phyloP scores from a whole-genome alignment of 2,329 filamentous ascomycete genomes.

The Pestalotiopsis sp. region DNA sequence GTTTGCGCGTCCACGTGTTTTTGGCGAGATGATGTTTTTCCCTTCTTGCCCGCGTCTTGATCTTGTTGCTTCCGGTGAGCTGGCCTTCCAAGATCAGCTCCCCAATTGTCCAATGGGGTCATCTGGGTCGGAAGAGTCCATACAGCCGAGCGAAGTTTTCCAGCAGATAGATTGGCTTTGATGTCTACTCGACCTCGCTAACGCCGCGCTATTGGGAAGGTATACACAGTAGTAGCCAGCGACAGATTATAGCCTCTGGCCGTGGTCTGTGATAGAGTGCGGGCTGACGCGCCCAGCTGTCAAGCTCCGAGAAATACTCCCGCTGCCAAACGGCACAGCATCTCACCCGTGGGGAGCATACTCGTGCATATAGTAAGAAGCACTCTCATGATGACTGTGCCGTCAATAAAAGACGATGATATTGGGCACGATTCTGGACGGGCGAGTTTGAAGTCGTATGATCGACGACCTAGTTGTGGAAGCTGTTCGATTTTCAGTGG shows the following conservation, averaged over 20 bases:
- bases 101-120: too few species aligned
- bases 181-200: neutral
- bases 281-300: neutral
- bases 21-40: neutral
- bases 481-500: neutral
- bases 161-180: neutral
- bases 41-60: neutral
- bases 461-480: constrained; percentile 2
- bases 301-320: neutral
- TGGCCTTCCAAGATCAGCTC: neutral
- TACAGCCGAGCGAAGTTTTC: neutral
- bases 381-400: neutral
- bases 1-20: neutral
- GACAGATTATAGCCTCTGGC: neutral
- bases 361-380: neutral
- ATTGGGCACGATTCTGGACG: neutral
- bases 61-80: neutral
- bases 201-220: constrained; percentile 3
- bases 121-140: neutral
- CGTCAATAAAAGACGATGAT: neutral
- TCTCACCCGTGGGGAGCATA: neutral
- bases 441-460: neutral
- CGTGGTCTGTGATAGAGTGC: neutral
- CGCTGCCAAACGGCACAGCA: neutral
- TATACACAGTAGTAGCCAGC: neutral